Percentiles rank a stretch among this genome's conserved stretches.
Evolutionary conservation across 768 basidiomycete species (phyloP).

Genomic region (Tremella yokohamensis): DNA sequence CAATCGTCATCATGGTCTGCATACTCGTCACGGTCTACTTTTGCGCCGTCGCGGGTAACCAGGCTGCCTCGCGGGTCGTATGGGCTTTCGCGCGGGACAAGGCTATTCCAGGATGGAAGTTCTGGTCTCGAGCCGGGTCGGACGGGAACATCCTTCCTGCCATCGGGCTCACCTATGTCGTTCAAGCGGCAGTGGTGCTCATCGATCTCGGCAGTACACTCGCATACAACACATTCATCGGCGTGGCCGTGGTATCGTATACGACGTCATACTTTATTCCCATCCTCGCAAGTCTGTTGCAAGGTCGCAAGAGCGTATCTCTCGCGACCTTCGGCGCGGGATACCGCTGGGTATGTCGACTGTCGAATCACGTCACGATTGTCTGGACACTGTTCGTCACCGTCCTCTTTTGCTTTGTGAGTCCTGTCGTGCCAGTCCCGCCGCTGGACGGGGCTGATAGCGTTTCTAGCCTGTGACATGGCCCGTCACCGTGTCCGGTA

Average conservation of each 20-base stretch:
- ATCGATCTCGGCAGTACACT: conserved; percentile 5
- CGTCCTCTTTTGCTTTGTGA: neutral
- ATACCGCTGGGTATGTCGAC: neutral
- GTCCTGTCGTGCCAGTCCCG: neutral
- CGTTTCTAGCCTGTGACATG: neutral
- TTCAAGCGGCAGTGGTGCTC: conserved; percentile 1
- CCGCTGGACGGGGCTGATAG: neutral
- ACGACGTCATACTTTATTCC: neutral
- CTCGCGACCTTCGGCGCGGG: neutral
- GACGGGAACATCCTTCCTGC: neutral
- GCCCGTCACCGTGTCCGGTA: neutral
- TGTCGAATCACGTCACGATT: neutral
- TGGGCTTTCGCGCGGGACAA: conserved; percentile 5
- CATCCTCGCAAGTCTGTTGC: neutral
- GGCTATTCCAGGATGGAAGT: neutral
- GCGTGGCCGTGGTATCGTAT: neutral
- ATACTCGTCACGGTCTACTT: conserved; percentile 2
- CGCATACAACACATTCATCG: conserved; percentile 1
- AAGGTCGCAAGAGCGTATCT: neutral
- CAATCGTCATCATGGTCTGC: conserved; percentile 6
- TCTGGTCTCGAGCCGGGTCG: neutral
- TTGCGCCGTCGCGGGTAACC: neutral
- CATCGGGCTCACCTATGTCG: neutral
- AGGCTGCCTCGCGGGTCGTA: conserved; percentile 3
- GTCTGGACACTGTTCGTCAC: conserved; percentile 2